A percentile compares a stretch with the other conserved stretches of the same genome.
Evolutionary conservation across 768 basidiomycete species (phyloP).

Genomic region (Lentinula sp.): DNA sequence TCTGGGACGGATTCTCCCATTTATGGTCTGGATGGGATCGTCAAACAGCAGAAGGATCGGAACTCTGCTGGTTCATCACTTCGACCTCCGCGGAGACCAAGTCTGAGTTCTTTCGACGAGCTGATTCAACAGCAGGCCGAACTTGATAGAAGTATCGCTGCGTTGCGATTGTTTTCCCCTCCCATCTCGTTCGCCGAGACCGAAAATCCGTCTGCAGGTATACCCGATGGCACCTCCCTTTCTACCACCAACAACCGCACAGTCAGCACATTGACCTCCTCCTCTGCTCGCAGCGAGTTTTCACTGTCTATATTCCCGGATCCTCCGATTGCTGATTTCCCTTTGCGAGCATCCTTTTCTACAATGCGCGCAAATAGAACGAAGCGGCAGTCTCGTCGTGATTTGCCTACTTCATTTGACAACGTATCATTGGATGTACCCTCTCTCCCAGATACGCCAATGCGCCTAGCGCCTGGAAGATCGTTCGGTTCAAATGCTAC

Average conservation of each 20-base stretch:
- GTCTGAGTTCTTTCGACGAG: conserved; percentile 36
- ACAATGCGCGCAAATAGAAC: neutral
- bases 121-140: conserved; percentile 58
- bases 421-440: conserved; percentile 1
- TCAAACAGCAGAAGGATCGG: conserved; percentile 10
- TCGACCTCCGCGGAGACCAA: conserved; percentile 15
- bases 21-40: conserved; percentile 37
- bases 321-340: conserved; percentile 38
- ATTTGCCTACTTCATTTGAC: conserved; percentile 1
- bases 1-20: conserved; percentile 32
- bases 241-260: neutral
- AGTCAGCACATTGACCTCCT: neutral
- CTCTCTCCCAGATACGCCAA: conserved; percentile 8
- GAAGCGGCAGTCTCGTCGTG: neutral
- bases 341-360: neutral
- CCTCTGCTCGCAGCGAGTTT: conserved; percentile 40
- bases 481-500: conserved; percentile 38
- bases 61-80: conserved; percentile 2
- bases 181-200: neutral
- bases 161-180: conserved; percentile 41
- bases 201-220: neutral
- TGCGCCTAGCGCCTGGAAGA: conserved; percentile 10
- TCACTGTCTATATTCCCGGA: conserved; percentile 68
- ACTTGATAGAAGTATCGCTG: conserved; percentile 59
- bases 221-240: conserved; percentile 7